Conservation (phyloP, 768 basidiomycete genomes). For the Leccinum ochraceum region DNA sequence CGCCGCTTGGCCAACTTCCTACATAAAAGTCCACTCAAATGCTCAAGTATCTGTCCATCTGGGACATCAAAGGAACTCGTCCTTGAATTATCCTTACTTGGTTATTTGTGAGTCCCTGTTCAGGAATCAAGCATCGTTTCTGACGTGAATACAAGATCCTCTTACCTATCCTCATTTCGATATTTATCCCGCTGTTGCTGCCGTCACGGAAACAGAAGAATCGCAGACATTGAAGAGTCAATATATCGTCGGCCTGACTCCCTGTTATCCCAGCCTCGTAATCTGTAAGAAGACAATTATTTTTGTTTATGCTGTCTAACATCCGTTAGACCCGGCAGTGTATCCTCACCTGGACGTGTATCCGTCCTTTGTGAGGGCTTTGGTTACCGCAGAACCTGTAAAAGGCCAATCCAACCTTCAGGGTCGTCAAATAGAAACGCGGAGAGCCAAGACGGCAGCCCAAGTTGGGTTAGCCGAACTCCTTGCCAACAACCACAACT, state of each 20-base stretch:
- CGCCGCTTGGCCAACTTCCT: constrained; percentile 19
- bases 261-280: constrained; percentile 37
- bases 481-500: constrained; percentile 17
- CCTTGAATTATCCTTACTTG: constrained; percentile 26
- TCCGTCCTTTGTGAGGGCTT: constrained; percentile 7
- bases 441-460: constrained; percentile 21
- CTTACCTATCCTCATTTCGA: constrained; percentile 42
- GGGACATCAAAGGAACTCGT: constrained; percentile 8
- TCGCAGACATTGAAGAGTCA: background rate
- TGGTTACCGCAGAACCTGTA: background rate
- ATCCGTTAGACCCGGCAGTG: constrained; percentile 20
- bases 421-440: constrained; percentile 15
- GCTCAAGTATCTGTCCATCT: background rate
- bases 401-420: constrained; percentile 9
- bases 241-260: constrained; percentile 8
- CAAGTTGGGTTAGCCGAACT: constrained; percentile 24
- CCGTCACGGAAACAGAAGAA: background rate
- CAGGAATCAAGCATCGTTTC: background rate
- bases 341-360: constrained; percentile 28
- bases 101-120: constrained; percentile 28
- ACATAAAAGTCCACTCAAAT: background rate
- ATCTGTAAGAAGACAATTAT: constrained; percentile 33
- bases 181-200: constrained; percentile 35
- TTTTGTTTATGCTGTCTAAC: constrained; percentile 4
- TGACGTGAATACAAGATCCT: constrained; percentile 38